phyloP scores from a whole-genome alignment of 2,329 filamentous ascomycete genomes.

The Graphilbum ipis-grandicollis region DNA sequence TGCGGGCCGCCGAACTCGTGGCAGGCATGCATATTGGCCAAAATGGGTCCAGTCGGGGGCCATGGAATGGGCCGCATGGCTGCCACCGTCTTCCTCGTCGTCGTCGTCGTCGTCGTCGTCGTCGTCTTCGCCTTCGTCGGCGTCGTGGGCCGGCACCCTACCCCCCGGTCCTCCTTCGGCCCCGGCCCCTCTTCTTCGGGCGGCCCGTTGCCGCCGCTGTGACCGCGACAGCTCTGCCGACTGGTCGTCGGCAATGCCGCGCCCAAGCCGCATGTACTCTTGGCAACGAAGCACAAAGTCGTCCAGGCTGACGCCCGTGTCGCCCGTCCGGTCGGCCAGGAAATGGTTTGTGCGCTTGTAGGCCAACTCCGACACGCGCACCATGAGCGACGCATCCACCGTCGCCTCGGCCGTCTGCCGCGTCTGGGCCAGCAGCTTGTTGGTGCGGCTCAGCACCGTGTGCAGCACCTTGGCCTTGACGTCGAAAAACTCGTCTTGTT shows the following conservation, averaged over 20 bases:
- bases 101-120: conserved; percentile 43
- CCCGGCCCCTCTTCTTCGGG: conserved; percentile 18
- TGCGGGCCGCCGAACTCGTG: conserved; percentile 54
- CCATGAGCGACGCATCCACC: conserved; percentile 73
- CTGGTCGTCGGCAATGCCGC: conserved; percentile 33
- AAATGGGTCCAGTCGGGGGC: conserved; percentile 75
- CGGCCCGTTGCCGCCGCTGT: conserved; percentile 26
- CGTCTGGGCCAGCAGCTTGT: conserved; percentile 48
- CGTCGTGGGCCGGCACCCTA: conserved; percentile 35
- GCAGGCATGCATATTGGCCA: conserved; percentile 60
- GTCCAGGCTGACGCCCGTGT: conserved; percentile 69
- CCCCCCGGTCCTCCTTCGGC: conserved; percentile 17
- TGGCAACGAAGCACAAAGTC: conserved; percentile 87
- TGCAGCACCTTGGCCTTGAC: conserved; percentile 46
- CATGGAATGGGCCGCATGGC: conserved; percentile 45
- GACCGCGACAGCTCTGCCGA: conserved; percentile 32
- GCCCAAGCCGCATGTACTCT: conserved; percentile 61
- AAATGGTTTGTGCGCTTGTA: conserved; percentile 62
- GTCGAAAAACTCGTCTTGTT: conserved; percentile 54
- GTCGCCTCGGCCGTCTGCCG: conserved; percentile 83
- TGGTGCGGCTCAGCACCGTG: conserved; percentile 47
- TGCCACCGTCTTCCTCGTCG: conserved; percentile 50
- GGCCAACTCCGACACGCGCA: conserved; percentile 63
- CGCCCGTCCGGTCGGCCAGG: conserved; percentile 47
- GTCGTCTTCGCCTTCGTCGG: conserved; percentile 49